Evolutionary conservation across 75 land plant species (phyloP).

Genomic region (Sequoia sempervirens): DNA sequence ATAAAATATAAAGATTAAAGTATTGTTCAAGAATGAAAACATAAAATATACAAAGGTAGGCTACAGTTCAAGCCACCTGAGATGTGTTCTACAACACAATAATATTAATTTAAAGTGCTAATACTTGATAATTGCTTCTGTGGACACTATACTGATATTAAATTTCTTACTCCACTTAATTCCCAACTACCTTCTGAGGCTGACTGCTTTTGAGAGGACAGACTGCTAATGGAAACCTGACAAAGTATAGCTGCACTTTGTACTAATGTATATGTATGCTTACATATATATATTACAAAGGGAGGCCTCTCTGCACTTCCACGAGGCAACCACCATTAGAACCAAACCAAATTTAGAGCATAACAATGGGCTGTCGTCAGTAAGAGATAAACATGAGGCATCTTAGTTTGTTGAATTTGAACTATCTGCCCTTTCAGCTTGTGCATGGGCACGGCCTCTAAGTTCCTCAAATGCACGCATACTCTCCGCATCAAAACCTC

Average conservation of each 20-base stretch:
- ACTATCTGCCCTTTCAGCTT: conserved; percentile 13
- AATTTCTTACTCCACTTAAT: not conserved
- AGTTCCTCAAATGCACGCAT: conserved; percentile 90
- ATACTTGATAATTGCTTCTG: not conserved
- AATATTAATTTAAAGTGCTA: not conserved
- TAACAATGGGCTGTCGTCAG: not conserved
- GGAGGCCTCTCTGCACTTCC: not conserved
- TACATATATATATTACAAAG: not conserved
- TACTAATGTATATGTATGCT: not conserved
- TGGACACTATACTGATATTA: not conserved
- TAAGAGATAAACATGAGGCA: not conserved
- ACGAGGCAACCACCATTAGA: not conserved
- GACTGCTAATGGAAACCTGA: not conserved
- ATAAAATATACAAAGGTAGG: not conserved
- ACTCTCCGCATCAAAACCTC: conserved; percentile 95
- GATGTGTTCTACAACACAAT: not conserved
- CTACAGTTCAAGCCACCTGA: not conserved
- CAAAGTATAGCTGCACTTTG: not conserved
- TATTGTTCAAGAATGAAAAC: not conserved
- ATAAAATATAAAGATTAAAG: not conserved
- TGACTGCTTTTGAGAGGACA: not conserved
- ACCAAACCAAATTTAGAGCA: not conserved
- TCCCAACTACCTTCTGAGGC: not conserved
- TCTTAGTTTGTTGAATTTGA: not conserved
- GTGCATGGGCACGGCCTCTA: conserved; percentile 50